phyloP scores from a whole-genome alignment of 2,329 filamentous ascomycete species.

The Ophiostoma sp. region DNA sequence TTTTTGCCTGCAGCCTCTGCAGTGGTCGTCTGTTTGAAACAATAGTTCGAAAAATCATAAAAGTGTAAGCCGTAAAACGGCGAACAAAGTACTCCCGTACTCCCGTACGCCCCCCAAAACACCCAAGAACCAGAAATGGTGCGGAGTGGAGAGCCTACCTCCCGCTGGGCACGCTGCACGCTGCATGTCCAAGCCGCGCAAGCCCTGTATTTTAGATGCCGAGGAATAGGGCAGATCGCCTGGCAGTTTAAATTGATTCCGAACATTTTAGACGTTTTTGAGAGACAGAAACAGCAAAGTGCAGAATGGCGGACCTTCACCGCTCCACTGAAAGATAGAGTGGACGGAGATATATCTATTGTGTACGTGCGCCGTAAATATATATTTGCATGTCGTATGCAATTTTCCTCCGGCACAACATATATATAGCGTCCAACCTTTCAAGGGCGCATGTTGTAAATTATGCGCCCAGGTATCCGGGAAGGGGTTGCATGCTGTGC shows the following conservation, averaged over 20 bases:
- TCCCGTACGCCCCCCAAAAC: no score
- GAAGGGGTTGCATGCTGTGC: background rate
- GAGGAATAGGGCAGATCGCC: conserved; percentile 11
- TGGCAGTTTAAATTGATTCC: background rate
- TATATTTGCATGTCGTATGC: background rate
- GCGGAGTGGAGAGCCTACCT: background rate
- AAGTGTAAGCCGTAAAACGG: background rate
- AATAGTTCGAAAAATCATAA: background rate
- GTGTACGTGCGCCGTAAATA: background rate
- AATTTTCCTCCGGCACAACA: background rate
- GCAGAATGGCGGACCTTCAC: background rate
- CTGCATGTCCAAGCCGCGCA: background rate
- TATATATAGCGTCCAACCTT: background rate
- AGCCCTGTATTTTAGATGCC: conserved; percentile 13
- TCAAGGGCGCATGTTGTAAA: background rate
- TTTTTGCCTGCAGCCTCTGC: background rate
- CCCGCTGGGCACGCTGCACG: background rate
- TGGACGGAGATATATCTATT: background rate
- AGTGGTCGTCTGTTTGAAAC: conserved; percentile 8
- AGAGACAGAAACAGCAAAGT: background rate
- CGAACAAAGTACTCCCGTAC: no score
- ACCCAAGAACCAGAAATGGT: background rate
- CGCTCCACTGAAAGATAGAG: background rate
- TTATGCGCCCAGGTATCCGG: conserved; percentile 11
- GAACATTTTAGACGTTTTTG: background rate